Base-by-base conservation (phyloP, 202 grass and related monocot genomes). In the Musa balbisiana region DNA sequence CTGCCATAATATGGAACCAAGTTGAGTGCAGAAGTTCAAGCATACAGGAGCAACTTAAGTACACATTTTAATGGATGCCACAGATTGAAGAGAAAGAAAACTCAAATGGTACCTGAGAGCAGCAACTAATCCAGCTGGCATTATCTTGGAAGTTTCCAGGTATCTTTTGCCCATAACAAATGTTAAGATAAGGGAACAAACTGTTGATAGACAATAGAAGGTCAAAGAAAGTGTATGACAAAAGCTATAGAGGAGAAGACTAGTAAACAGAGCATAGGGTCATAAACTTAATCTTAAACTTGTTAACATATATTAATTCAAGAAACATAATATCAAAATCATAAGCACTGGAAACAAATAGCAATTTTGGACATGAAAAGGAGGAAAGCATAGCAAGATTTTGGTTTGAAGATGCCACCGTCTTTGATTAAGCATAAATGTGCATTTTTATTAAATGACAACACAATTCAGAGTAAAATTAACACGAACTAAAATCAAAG, bases 71-170 rank as follows among this genome's bases (percentile, higher is more conserved):
- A 77, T 54, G 13, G 25, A 26, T 14, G 55, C 63, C 23, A 69
- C 8, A 63, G 22, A 0, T 0, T 53, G 64, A 71, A 43, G 59
- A 65, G 5, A 66, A 75, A 24, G 22, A 11, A 71, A 63, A 64
- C 67, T 9, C 64, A 43, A 19, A 8, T 15, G 52, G 52, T 85
- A 92, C 93, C 93, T 97, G 78, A 97, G 70, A 73, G 74, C 49
- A 85, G 90, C 84, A 84, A 93, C 76, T 72, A 97, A n/a, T 81
- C 90, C 93, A 78, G 93, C 86, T 22, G 88, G 93, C 93, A 97
- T 93, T 27, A 97, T 84, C 81, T 97, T 93, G 70, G 74, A 86
- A 73, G 88, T 87, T 85, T 93, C 89, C 33, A 80, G 26, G 55
- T 89, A 93, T 86, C 90, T 91, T 90, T 83, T 54, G 62, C 88